Percentiles rank a stretch among this genome's conserved stretches.
phyloP scores from a whole-genome alignment of 2,329 filamentous ascomycete genomes.

The Colletotrichum phormii region DNA sequence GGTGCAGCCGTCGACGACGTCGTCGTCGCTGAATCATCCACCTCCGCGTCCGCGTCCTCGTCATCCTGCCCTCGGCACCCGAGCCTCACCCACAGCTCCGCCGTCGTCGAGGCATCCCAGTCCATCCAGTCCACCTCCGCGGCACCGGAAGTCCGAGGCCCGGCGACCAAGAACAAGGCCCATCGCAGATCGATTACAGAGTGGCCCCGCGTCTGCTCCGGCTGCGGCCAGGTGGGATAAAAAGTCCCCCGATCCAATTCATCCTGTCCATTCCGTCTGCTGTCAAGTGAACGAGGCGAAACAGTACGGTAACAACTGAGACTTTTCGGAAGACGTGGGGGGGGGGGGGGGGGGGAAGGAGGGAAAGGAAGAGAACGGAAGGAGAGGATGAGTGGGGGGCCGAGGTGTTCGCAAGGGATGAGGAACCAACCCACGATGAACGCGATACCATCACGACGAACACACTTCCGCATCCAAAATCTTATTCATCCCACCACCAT shows the following conservation, averaged over 20 bases:
- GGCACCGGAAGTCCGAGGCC: not conserved
- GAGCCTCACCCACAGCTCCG: not conserved
- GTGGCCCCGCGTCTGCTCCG: conserved; percentile 20
- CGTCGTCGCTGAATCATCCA: conserved; percentile 1
- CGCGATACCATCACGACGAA: not conserved
- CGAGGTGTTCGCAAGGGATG: not conserved
- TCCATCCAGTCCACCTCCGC: not conserved
- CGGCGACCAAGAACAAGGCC: not conserved
- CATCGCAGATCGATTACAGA: not conserved
- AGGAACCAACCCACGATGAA: not conserved
- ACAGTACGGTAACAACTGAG: not conserved
- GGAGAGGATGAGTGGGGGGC: not conserved
- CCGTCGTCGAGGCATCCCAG: conserved; percentile 9
- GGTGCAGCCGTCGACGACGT: not conserved
- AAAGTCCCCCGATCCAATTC: not conserved
- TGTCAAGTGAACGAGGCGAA: not conserved
- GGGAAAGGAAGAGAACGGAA: not conserved
- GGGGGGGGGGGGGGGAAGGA: not conserved
- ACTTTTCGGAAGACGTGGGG: not conserved
- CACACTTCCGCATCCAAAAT: not conserved
- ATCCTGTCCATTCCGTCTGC: not conserved
- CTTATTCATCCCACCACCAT: not conserved
- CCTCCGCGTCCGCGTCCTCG: not conserved
- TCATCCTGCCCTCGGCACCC: conserved; percentile 3
- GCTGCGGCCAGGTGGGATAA: conserved; percentile 12